Evolutionary conservation across 805 yeast species (phyloP), one percentile per base, ranked within the genome.

Genomic region (Ogataea thermomethanolica): DNA sequence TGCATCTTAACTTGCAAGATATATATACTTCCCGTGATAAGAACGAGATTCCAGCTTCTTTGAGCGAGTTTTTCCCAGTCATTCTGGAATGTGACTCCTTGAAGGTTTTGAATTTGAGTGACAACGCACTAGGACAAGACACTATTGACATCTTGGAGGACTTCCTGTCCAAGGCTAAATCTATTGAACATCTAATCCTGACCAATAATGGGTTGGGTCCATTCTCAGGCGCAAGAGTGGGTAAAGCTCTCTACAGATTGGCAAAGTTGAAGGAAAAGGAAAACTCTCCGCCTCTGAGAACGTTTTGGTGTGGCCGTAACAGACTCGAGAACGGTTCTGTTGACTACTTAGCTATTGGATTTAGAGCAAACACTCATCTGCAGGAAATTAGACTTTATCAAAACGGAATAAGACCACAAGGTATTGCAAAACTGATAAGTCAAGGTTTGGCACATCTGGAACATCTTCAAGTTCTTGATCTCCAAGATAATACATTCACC

Each of bases 151-250:
- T 93, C 7, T 73, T 93, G 41, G 96, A 93, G 59, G 72, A 70
- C 21, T 89, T 81, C 54, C 70, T 93, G 43, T 68, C 85, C 9
- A 72, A 81, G 53, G 95, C 91, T 25, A 74, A 78, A 12, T 79
- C 95, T 20, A 67, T 93, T 41, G 84, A 86, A 64, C 96, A 93
- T 60, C 74, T 93, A 62, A 81, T 87, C 50, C 71, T 93, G 47
- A 83, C 96, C 33, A 93, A 93, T 66, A 93, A 93, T 62, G 99
- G 99, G 41, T 83, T 93, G 79, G 99, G 99, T 25, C 99, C 99
- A 20, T 84, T 84, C 61, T 95, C 98, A 1, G 99, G 99, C 54
- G 83, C 91, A 42, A 78, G 95, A 61, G 85, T 93, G 46, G 99
- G 97, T 45, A 79, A 79, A 54, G 86, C 96, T 4, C 74, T 93